Evolutionary conservation across 345 rosid species (phyloP), one percentile per base, ranked within the genome.

Genomic region (Populus davidiana): DNA sequence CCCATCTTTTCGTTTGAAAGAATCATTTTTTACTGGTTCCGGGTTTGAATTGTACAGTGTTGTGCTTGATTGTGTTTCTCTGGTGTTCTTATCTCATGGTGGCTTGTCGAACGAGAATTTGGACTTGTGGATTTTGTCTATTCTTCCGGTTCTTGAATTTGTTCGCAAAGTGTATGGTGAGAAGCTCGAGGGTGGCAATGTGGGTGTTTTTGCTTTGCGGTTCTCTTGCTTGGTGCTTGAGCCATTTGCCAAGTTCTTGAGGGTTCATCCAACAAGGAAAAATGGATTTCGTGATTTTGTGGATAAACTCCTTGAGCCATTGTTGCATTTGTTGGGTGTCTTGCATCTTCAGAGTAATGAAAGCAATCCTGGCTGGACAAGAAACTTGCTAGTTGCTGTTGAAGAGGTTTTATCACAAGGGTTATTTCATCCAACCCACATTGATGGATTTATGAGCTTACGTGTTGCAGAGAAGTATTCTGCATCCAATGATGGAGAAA

Each of bases 371-470:
- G 67, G 61, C 73, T 78, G 41, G 70, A 69, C 75, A 35, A 78
- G 73, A 79, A 82, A 80, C 41, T 84, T 93, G 79, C 56, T 87
- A 74, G 78, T 78, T 86, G 75, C 86, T 81, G 83, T 87, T 67
- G 88, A 88, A 83, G 94, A 90, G 67, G 89, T 89, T 74, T 77
- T 93, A 70, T 85, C 90, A 72, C 87, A 86, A 33, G 98, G 92
- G 72, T 68, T 93, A 77, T 93, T 92, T 83, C 95, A 96, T 83
- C 86, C 94, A 49, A 77, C 79, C 36, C 98, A 96, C 71, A 77
- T 92, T 65, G 97, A 92, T 85, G 99, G 97, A 63, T 93, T 93
- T 79, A 79, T 93, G 72, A 85, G 84, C 80, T 87, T 93, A 82
- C 84, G 76, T 5, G 85, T 86, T 81, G 54, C 80, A 36, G 88